Evolutionary conservation across 2,329 filamentous ascomycete genomes (phyloP).

Genomic region (Alternaria sp.): DNA sequence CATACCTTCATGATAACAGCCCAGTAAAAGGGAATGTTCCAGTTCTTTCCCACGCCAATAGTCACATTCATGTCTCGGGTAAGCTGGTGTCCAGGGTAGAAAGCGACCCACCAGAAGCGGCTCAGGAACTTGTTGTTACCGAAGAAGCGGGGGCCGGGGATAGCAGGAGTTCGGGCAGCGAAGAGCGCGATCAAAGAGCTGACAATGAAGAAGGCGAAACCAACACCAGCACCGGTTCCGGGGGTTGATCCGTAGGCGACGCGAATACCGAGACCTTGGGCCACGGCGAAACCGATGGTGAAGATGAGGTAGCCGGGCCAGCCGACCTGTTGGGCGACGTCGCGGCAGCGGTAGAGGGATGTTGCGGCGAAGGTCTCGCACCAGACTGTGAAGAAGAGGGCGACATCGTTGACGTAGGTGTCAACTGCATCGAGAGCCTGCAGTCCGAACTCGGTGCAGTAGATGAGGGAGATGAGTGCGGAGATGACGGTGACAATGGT

Average conservation of each 20-base stretch:
- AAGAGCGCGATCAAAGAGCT: constrained; percentile 45
- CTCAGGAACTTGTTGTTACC: constrained; percentile 19
- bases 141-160: constrained; percentile 50
- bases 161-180: constrained; percentile 51
- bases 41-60: constrained; percentile 59
- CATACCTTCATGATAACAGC: constrained; percentile 26
- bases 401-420: constrained; percentile 59
- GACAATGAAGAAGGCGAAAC: constrained; percentile 57
- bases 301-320: constrained; percentile 50
- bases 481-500: constrained; percentile 49
- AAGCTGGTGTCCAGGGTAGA: constrained; percentile 63
- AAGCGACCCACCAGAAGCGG: constrained; percentile 52
- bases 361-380: constrained; percentile 58
- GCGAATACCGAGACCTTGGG: constrained; percentile 56
- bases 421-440: constrained; percentile 61
- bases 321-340: constrained; percentile 53
- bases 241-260: constrained; percentile 53
- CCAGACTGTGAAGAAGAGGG: constrained; percentile 57
- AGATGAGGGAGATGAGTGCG: constrained; percentile 56
- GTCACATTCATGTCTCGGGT: constrained; percentile 60
- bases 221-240: constrained; percentile 55
- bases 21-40: constrained; percentile 59
- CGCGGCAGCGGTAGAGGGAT: constrained; percentile 57
- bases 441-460: constrained; percentile 62
- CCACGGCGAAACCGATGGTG: constrained; percentile 58